Base-by-base conservation (phyloP, 495 filamentous ascomycete species). In the Talaromyces proteolyticus region DNA sequence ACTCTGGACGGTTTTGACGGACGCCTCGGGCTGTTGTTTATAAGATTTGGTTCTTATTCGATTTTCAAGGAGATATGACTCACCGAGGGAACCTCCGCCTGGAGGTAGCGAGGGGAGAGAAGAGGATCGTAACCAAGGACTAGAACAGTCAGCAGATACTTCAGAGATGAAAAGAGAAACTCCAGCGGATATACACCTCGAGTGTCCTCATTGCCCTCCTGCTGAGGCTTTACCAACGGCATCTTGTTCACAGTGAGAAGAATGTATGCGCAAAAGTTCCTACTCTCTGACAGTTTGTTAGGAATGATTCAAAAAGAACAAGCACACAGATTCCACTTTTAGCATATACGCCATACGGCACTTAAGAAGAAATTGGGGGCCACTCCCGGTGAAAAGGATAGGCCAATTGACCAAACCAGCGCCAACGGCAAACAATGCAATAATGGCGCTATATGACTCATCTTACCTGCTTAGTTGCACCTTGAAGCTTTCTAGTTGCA, bases 51-150 rank as follows among this genome's bases (percentile, higher is more conserved):
- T n/a, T n/a, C 11, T 22, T 11, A 16, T 23, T 42, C 24, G 39
- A 17, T 6, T 21, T 51, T 19, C 17, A 11, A 8, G 4, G 19
- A 18, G 24, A 24, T 37, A 73, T 59, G 72, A 75, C 65, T 79
- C 64, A 88, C 82, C 56, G 87, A 82, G 47, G 93, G 91, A 62
- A 97, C 80, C 67, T 98, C 93, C 38, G 84, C 79, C 62, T 91
- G 84, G 57, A 98, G 85, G 57, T 95, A 80, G 53, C 87, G 81
- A 16, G 93, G 93, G 24, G 90, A 85, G 59, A 96, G 92, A 53
- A 98, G 77, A 60, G 93, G 89, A 65, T 97, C 91, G 73, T 98
- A 91, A 53, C 93, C 92, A 59, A 93, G 68, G 68, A 98, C 94
- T 98, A 58, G 16, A 53, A 8, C n/a, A n/a, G 26, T 50, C 17